Conservation (phyloP, 176 grass and related monocot genomes). For the Dendrocalamus sinicus region DNA sequence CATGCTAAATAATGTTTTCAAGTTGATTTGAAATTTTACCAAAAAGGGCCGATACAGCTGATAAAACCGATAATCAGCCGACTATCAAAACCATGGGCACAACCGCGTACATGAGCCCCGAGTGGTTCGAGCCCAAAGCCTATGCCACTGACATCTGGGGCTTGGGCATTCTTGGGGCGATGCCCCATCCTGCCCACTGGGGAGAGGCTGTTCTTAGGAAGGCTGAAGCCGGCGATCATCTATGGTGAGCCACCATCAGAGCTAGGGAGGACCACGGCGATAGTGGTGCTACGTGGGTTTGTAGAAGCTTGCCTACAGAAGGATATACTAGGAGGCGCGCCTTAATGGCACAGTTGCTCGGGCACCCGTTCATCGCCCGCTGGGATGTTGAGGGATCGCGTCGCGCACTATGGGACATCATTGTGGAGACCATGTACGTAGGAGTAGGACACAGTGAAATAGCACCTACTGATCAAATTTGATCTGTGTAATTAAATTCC, state of each 20-base stretch:
- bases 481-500: neutral
- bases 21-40: no score
- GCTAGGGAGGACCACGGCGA: neutral
- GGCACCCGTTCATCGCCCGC: constrained; percentile 34
- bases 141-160: neutral
- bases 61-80: no score
- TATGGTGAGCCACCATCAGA: neutral
- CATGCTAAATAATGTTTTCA: no score
- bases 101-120: constrained; percentile 38
- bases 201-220: neutral
- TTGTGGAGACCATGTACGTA: neutral
- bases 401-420: constrained; percentile 3
- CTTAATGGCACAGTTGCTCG: constrained; percentile 35
- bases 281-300: constrained; percentile 34
- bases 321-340: constrained; percentile 18
- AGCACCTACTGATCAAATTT: neutral
- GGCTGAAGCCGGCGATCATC: constrained; percentile 33
- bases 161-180: constrained; percentile 23
- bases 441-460: neutral
- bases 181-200: neutral
- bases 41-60: no score
- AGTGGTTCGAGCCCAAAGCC: constrained; percentile 4
- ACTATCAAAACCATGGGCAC: no score
- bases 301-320: constrained; percentile 40
- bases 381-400: constrained; percentile 4